Percentiles rank a stretch among this genome's conserved stretches.
Evolutionary conservation across 2,329 filamentous ascomycete genomes (phyloP).

Genomic region (Helminthosporium solani): DNA sequence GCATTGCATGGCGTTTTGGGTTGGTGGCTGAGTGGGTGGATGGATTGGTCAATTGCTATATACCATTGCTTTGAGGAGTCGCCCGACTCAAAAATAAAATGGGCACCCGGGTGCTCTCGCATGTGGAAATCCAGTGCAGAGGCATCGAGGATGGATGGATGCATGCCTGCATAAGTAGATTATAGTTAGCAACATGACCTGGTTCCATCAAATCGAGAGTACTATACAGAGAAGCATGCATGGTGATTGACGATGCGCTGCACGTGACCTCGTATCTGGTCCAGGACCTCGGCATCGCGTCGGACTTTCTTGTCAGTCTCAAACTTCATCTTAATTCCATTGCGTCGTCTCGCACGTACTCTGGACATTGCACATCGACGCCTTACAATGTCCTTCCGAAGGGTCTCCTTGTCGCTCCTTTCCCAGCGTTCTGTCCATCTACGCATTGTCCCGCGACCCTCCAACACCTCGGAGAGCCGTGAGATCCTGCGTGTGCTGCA

Average conservation of each 20-base stretch:
- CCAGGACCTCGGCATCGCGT: conserved; percentile 23
- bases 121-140: no score
- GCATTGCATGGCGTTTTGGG: conserved; percentile 39
- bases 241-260: no score
- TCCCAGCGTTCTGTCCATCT: conserved; percentile 49
- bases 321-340: neutral
- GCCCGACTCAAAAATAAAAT: neutral
- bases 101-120: no score
- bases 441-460: conserved; percentile 49
- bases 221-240: no score
- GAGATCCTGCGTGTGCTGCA: conserved; percentile 51
- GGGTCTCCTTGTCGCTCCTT: conserved; percentile 26
- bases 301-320: conserved; percentile 12
- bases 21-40: conserved; percentile 3
- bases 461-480: conserved; percentile 51
- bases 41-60: conserved; percentile 15
- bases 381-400: conserved; percentile 31
- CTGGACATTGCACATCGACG: neutral
- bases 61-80: conserved; percentile 27
- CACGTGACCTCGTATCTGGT: conserved; percentile 18
- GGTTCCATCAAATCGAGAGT: conserved; percentile 1
- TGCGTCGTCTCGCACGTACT: neutral
- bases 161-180: conserved; percentile 7
- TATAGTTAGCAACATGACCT: conserved; percentile 15
- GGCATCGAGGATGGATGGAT: no score